phyloP scores from a whole-genome alignment of 106 monocot species.

The Cymbidium sinense region DNA sequence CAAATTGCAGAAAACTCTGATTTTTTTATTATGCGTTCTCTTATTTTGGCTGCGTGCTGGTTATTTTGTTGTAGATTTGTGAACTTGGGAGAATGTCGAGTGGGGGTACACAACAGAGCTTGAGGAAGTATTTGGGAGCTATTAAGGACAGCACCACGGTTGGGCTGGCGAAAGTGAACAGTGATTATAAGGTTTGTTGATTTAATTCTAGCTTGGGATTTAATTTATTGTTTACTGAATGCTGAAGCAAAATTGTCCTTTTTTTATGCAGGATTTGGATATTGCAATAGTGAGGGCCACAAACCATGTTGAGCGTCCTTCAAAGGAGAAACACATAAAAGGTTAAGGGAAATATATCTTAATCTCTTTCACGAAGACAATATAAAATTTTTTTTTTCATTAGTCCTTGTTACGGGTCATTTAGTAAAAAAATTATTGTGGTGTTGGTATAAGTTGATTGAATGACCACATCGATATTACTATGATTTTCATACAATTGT shows the following conservation, averaged over 20 bases:
- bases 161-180: slow-evolving; percentile 85
- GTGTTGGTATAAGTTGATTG: not conserved
- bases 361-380: not conserved
- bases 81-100: slow-evolving; percentile 27
- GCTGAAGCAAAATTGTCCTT: not conserved
- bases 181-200: slow-evolving; percentile 71
- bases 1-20: not conserved
- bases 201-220: not conserved
- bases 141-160: slow-evolving; percentile 89
- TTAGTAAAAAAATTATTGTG: too few species aligned
- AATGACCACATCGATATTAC: not conserved
- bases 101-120: slow-evolving; percentile 47
- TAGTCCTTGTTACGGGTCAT: not conserved
- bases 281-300: slow-evolving; percentile 85
- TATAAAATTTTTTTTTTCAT: not conserved
- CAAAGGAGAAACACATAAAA: slow-evolving; percentile 85
- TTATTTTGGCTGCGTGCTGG: not conserved
- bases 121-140: slow-evolving; percentile 84
- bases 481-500: not conserved
- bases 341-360: slow-evolving; percentile 20
- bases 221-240: not conserved
- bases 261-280: slow-evolving; percentile 78
- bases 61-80: too few species aligned
- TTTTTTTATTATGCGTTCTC: not conserved
- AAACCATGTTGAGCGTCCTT: slow-evolving; percentile 80